Conservation (phyloP, 2,329 filamentous ascomycete genomes). For the Curvularia verruculosa region DNA sequence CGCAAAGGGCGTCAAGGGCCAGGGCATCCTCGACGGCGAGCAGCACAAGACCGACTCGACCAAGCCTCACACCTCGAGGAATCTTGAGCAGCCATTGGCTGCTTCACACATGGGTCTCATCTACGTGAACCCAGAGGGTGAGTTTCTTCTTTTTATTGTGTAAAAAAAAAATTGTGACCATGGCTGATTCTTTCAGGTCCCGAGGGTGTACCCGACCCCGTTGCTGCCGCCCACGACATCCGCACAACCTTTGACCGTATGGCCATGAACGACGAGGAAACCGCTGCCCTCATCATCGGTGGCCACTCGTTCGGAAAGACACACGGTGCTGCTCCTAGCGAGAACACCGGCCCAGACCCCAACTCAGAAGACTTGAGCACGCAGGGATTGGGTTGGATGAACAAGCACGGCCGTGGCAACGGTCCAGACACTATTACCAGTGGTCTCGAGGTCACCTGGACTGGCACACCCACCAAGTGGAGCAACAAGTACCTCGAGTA, state of each 20-base stretch:
- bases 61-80: slow-evolving; percentile 56
- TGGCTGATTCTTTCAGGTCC: slow-evolving; percentile 57
- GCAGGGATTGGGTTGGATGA: slow-evolving; percentile 76
- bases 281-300: slow-evolving; percentile 77
- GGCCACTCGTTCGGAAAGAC: slow-evolving; percentile 83
- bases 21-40: slow-evolving; percentile 48
- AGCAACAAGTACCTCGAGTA: slow-evolving; percentile 76
- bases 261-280: slow-evolving; percentile 85
- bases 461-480: slow-evolving; percentile 76
- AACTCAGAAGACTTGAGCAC: slow-evolving; percentile 67
- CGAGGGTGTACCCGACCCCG: slow-evolving; percentile 71
- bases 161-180: not conserved
- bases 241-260: slow-evolving; percentile 77
- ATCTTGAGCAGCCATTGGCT: slow-evolving; percentile 71
- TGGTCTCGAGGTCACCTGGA: slow-evolving; percentile 81
- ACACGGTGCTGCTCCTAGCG: slow-evolving; percentile 70
- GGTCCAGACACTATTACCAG: slow-evolving; percentile 76
- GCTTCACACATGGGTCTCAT: slow-evolving; percentile 78
- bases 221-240: slow-evolving; percentile 73
- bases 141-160: not conserved
- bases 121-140: slow-evolving; percentile 75
- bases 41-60: slow-evolving; percentile 39
- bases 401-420: slow-evolving; percentile 67
- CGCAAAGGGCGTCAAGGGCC: slow-evolving; percentile 52
- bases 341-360: slow-evolving; percentile 71